phyloP scores from a whole-genome alignment of 2,329 filamentous ascomycete genomes.

The Bretziella fagacearum region DNA sequence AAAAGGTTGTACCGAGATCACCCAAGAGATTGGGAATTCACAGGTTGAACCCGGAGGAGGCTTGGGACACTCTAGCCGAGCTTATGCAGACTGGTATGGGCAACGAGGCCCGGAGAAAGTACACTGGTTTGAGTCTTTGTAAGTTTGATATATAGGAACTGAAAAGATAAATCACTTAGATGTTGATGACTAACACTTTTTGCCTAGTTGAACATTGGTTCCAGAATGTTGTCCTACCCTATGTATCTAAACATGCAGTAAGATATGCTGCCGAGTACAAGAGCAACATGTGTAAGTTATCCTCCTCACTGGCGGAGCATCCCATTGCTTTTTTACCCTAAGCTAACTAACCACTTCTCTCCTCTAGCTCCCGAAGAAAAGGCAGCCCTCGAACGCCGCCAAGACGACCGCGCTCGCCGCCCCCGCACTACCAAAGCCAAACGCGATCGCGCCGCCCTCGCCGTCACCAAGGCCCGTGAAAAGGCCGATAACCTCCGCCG shows the following conservation, averaged over 20 bases:
- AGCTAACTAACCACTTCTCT: neutral
- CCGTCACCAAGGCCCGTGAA: slow-evolving; percentile 12
- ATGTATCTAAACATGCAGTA: slow-evolving; percentile 14
- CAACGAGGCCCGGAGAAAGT: slow-evolving; percentile 22
- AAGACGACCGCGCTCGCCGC: slow-evolving; percentile 13
- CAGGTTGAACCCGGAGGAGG: slow-evolving; percentile 18
- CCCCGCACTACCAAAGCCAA: slow-evolving; percentile 15
- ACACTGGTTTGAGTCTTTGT: slow-evolving; percentile 27
- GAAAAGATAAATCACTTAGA: neutral
- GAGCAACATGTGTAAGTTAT: slow-evolving; percentile 12
- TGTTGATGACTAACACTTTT: neutral
- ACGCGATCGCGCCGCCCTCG: slow-evolving; percentile 13
- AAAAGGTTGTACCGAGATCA: slow-evolving; percentile 23
- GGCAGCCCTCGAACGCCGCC: slow-evolving; percentile 11
- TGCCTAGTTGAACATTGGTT: slow-evolving; percentile 14
- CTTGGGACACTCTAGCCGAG: slow-evolving; percentile 24
- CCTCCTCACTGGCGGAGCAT: neutral
- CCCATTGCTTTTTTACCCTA: neutral
- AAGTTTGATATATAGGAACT: slow-evolving; percentile 16
- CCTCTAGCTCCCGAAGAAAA: slow-evolving; percentile 13
- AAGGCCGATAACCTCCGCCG: slow-evolving; percentile 8
- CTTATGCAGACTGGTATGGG: slow-evolving; percentile 26
- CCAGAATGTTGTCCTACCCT: slow-evolving; percentile 13
- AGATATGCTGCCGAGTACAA: slow-evolving; percentile 13
- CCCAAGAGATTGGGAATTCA: slow-evolving; percentile 20